Percentiles rank a stretch among this genome's conserved stretches.
phyloP scores from a whole-genome alignment of 2,329 filamentous ascomycete genomes.

The Eurotiales sp. region DNA sequence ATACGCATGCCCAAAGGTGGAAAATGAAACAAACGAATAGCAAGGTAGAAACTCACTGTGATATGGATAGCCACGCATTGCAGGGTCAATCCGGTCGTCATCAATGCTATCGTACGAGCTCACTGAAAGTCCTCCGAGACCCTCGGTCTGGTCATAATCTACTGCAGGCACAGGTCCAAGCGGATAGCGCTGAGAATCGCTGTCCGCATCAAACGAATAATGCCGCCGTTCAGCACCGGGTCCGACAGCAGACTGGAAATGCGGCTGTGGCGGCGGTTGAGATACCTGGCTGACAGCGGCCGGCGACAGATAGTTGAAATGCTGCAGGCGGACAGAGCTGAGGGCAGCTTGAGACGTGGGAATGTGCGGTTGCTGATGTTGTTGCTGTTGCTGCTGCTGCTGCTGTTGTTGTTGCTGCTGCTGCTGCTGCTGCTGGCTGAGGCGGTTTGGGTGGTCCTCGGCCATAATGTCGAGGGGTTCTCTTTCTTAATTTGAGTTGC shows the following conservation, averaged over 20 bases:
- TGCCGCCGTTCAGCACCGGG: constrained; percentile 22
- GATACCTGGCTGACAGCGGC: neutral
- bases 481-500: no score
- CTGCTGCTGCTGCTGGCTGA: constrained; percentile 5
- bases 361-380: constrained; percentile 4
- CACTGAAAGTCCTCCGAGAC: constrained; percentile 38
- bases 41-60: constrained; percentile 30
- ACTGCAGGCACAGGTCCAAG: constrained; percentile 27
- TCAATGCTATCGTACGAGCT: constrained; percentile 41
- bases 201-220: constrained; percentile 37
- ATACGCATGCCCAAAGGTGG: no score
- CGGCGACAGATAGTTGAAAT: constrained; percentile 13
- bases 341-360: constrained; percentile 9
- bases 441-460: constrained; percentile 6
- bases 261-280: neutral
- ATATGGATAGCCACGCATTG: constrained; percentile 33
- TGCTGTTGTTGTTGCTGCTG: constrained; percentile 4
- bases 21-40: no score
- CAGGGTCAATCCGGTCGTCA: constrained; percentile 37
- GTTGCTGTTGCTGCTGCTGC: constrained; percentile 2
- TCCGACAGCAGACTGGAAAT: neutral
- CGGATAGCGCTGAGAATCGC: constrained; percentile 13
- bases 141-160: constrained; percentile 40
- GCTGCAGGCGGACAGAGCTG: constrained; percentile 14
- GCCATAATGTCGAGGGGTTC: constrained; percentile 6